Evolutionary conservation across 2,329 filamentous ascomycete species (phyloP).

Genomic region (Achaetomium macrosporum): DNA sequence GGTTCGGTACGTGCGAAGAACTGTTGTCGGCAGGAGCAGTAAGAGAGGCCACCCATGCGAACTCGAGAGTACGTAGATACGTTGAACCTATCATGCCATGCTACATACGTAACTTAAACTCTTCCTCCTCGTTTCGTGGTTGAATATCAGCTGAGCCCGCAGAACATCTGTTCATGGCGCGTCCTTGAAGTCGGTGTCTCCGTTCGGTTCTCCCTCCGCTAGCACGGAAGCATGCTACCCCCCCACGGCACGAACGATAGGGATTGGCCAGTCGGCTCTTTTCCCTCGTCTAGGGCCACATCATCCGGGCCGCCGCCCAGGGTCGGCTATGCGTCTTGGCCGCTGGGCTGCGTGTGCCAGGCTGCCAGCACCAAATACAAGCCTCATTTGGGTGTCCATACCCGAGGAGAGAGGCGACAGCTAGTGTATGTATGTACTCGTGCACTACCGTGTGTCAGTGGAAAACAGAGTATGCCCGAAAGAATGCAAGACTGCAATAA

Average conservation of each 20-base stretch:
- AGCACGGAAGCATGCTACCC: no score
- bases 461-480: no score
- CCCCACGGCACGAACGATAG: background rate
- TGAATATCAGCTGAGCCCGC: background rate
- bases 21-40: no score
- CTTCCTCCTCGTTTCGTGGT: background rate
- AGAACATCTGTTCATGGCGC: background rate
- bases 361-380: background rate
- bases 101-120: background rate
- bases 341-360: background rate
- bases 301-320: no score
- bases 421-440: no score
- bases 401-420: no score
- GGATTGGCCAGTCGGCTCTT: slow-evolving; percentile 2
- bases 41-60: no score
- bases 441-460: no score
- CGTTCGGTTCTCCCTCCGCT: no score
- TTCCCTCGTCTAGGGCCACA: background rate
- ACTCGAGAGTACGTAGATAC: no score
- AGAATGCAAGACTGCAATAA: slow-evolving; percentile 10
- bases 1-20: no score
- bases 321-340: slow-evolving; percentile 1
- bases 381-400: slow-evolving; percentile 5
- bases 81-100: background rate
- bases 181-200: background rate